Evolutionary conservation across 352 stramenopile genomes (phyloP), one percentile per base, ranked within the genome.

Genomic region (Pythium sp.): DNA sequence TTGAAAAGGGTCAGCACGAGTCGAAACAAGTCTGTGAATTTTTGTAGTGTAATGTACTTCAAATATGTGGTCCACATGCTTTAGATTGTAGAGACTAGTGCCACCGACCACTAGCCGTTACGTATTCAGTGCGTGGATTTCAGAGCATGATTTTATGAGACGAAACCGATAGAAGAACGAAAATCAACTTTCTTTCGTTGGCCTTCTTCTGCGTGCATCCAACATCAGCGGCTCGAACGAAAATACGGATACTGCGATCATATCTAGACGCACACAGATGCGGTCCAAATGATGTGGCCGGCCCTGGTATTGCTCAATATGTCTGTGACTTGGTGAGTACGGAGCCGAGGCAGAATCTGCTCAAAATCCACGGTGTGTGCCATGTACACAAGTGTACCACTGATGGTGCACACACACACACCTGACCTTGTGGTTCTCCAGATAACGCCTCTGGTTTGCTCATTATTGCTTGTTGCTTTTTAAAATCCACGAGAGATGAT

Each of bases 91-190:
- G 9, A 51, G 43, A 51, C 55, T 60, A 5, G 28, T 60, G 55
- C 55, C 55, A 60, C 55, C 55, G 55, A 60, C 30, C 30, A 20
- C 30, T 30, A 43, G 30, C 55, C 30, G 55, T 60, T 60, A 28
- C 55, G 24, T 60, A 36, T 46, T 60, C 55, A 60, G 55, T 20
- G 38, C n/a, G 0, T 2, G 20, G 20, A 6, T 46, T 41, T 38
- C 28, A 49, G 41, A 18, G 41, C 41, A 49, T 47, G 41, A n/a
- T 24, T n/a, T 51, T 60, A 22, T 60, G 55, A 26, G 55, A 60
- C 55, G 55, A 60, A 60, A 43, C 55, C 7, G 30, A 59, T 34
- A 28, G 26, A 26, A 11, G 24, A 58, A 38, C 3, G 15, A 24
- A 32, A 58, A 36, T 58, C 22, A 18, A 36, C 12, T n/a, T n/a